Percentiles rank a stretch among this genome's conserved stretches.
These are phyloP conservation scores for Gossypium aridum DNA, from an alignment of 441 rosid species.

Conservation along the genomic window DNA sequence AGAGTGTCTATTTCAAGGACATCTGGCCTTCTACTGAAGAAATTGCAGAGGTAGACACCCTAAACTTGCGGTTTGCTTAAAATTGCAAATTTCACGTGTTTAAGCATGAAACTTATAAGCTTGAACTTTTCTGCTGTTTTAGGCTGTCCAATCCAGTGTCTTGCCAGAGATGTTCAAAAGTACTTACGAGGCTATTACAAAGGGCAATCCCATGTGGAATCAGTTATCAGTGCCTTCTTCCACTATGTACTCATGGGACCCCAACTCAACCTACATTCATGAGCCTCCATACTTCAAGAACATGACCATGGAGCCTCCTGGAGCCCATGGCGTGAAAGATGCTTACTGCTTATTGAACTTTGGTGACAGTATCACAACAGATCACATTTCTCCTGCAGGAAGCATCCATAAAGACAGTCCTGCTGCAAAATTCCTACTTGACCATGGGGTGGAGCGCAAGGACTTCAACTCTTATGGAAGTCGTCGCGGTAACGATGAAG, in stretches of 20 bases:
- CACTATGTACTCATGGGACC: slow-evolving; percentile 75
- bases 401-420: slow-evolving; percentile 96
- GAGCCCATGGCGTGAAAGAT: slow-evolving; percentile 82
- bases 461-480: slow-evolving; percentile 98
- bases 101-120: slow-evolving; percentile 8
- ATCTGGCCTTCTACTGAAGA: slow-evolving; percentile 94
- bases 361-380: slow-evolving; percentile 97
- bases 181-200: slow-evolving; percentile 84
- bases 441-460: slow-evolving; percentile 74
- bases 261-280: slow-evolving; percentile 90
- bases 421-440: slow-evolving; percentile 83
- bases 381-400: slow-evolving; percentile 98
- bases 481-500: slow-evolving; percentile 94
- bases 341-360: slow-evolving; percentile 94
- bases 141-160: slow-evolving; percentile 94
- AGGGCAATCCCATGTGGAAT: slow-evolving; percentile 98
- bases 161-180: slow-evolving; percentile 91
- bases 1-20: slow-evolving; percentile 69
- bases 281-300: slow-evolving; percentile 97
- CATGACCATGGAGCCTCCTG: slow-evolving; percentile 92
- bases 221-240: slow-evolving; percentile 59
- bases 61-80: too few species aligned
- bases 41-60: slow-evolving; percentile 69
- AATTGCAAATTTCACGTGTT: slow-evolving; percentile 1
- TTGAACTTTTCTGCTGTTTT: slow-evolving; percentile 19